Conservation (phyloP, 345 rosid genomes). For the Sonneratia caseolaris region DNA sequence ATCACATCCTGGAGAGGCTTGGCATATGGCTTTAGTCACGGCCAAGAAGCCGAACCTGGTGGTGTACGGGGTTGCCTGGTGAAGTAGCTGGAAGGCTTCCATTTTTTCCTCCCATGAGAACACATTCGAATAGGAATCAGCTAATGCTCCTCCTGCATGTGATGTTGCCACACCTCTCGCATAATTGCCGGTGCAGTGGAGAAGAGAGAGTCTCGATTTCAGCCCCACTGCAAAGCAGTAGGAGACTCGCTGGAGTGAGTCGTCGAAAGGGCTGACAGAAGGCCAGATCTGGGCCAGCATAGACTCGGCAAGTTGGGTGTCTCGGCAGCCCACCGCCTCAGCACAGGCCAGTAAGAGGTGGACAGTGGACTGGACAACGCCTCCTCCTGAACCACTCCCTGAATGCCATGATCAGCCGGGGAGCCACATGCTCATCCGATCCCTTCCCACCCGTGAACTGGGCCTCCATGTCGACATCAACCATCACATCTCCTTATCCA, state of each 20-base stretch:
- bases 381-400: neutral
- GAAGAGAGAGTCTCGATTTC: constrained; percentile 35
- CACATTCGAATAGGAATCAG: constrained; percentile 10
- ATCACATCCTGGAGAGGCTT: constrained; percentile 39
- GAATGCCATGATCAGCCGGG: neutral
- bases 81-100: constrained; percentile 52
- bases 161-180: constrained; percentile 12
- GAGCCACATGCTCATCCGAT: neutral
- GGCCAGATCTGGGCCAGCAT: constrained; percentile 39
- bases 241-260: constrained; percentile 53
- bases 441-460: neutral
- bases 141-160: constrained; percentile 16
- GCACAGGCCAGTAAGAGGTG: constrained; percentile 53
- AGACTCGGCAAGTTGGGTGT: constrained; percentile 34
- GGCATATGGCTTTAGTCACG: constrained; percentile 49
- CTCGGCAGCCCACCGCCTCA: constrained; percentile 61
- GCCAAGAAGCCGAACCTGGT: constrained; percentile 55
- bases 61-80: constrained; percentile 49
- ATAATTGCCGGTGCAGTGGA: constrained; percentile 30
- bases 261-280: constrained; percentile 30
- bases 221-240: constrained; percentile 47
- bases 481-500: neutral
- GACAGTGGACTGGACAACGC: constrained; percentile 11
- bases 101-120: constrained; percentile 32
- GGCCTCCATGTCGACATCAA: neutral